Evolutionary conservation across 257 asterid genomes (phyloP), one percentile per base, ranked within the genome.

Genomic region (Solanum bulbocastanum): DNA sequence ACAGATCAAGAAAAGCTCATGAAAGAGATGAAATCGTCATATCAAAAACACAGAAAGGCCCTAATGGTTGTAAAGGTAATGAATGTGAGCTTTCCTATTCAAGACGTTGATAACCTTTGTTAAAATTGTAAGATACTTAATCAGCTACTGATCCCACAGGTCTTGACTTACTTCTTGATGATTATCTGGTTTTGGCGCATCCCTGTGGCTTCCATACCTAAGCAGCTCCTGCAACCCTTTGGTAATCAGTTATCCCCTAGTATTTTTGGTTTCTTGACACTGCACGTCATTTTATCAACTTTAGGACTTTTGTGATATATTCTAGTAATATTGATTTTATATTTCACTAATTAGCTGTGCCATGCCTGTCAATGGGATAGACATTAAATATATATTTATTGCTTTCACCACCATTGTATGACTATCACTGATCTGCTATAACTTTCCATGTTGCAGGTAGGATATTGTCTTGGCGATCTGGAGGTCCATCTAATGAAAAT

Each of bases 221-320:
- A 90, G 84, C 94, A 94, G 88, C 96, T 97, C 23, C 96, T 96
- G 88, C 98, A 96, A 91, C 99, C 99, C 62, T 95, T 97, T 37
- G 98, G 99, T 95, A 95, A 49, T 62, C 71, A 83, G 56, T 72
- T 87, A 37, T n/a, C 84, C 65, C 56, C 58, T 81, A 2, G 23
- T 74, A 15, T 68, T 30, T 44, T 86, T 86, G 39, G 27, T 27
- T 79, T 79, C 39, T 27, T 18, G 36, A 79, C 42, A 10, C 42
- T 81, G 68, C 40, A 32, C 11, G 12, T 46, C 68, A 5, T 46
- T 81, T 46, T 46, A 5, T 46, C 40, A 81, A 46, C 65, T 44
- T 44, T 27, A 27, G 10, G 40, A 46, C 66, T 46, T 79, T 42
- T 44, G 10, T 79, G 40, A 46, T 42, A 16, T 79, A 46, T 81